Evolutionary conservation across 345 rosid species (phyloP).

Genomic region (Rhodamnia argentea): DNA sequence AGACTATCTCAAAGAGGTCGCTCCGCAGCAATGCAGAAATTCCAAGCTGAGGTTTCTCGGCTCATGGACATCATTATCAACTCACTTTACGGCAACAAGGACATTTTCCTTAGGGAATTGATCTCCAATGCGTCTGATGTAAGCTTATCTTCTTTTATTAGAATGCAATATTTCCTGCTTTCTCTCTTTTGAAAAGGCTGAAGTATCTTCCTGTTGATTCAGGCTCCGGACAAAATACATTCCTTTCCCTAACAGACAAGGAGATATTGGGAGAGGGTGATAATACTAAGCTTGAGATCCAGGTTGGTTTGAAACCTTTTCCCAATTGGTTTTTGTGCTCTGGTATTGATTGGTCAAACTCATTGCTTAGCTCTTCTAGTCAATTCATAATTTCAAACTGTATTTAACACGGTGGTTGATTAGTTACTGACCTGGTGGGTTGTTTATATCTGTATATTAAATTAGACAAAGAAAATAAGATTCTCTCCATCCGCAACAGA

Average conservation of each 20-base stretch:
- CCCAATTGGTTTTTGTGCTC: background rate
- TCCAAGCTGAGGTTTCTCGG: slow-evolving; percentile 99
- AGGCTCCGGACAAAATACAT: slow-evolving; percentile 93
- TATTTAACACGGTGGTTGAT: background rate
- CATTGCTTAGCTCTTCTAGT: background rate
- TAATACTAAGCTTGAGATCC: slow-evolving; percentile 81
- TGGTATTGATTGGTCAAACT: too few species aligned
- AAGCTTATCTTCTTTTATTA: slow-evolving; percentile 7
- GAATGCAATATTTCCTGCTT: background rate
- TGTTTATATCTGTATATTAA: slow-evolving; percentile 47
- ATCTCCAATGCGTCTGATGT: slow-evolving; percentile 99
- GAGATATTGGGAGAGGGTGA: slow-evolving; percentile 95
- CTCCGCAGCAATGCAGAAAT: slow-evolving; percentile 85
- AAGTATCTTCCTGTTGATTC: slow-evolving; percentile 6
- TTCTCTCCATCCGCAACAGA: slow-evolving; percentile 77
- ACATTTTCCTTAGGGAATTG: slow-evolving; percentile 93
- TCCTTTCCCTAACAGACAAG: slow-evolving; percentile 88
- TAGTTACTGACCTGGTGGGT: background rate
- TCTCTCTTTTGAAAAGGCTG: background rate
- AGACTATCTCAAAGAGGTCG: slow-evolving; percentile 80
- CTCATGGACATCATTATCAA: slow-evolving; percentile 96
- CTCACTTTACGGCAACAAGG: slow-evolving; percentile 97
- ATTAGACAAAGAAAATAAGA: slow-evolving; percentile 83
- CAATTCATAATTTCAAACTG: background rate
- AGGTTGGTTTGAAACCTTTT: slow-evolving; percentile 32